These are phyloP conservation scores for Dissophora ornata DNA, from an alignment of 192 early-diverging fungal species.

Conservation along the genomic window DNA sequence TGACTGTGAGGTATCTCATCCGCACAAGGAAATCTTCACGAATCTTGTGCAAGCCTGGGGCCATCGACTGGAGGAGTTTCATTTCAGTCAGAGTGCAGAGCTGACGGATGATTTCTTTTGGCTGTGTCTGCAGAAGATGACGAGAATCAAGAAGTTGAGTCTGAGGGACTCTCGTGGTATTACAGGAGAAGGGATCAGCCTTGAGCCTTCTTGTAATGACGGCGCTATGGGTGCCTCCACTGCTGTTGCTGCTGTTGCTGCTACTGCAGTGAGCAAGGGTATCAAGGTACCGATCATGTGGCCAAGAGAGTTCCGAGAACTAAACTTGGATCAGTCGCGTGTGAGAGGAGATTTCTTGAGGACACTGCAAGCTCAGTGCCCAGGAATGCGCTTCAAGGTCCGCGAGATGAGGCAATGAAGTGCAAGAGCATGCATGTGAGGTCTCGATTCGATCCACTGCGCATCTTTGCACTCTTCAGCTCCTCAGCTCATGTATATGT, in stretches of 20 bases:
- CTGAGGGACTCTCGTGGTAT: conserved; percentile 27
- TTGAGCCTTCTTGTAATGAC: neutral
- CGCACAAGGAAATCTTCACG: conserved; percentile 22
- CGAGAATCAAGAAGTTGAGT: conserved; percentile 19
- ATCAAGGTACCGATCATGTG: conserved; percentile 13
- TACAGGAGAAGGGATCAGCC: conserved; percentile 18
- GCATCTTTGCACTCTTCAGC: too few species aligned
- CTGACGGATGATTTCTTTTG: conserved; percentile 27
- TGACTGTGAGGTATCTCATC: conserved; percentile 21
- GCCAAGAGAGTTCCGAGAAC: conserved; percentile 20
- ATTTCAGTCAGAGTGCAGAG: conserved; percentile 11
- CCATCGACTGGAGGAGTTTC: conserved; percentile 13
- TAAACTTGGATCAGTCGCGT: conserved; percentile 27
- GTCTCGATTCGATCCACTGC: too few species aligned
- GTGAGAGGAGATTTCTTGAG: conserved; percentile 21
- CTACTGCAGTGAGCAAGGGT: neutral
- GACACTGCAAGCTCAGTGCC: conserved; percentile 10
- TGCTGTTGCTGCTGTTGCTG: neutral
- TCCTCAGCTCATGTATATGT: too few species aligned
- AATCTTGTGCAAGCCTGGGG: conserved; percentile 17
- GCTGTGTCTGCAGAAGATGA: conserved; percentile 22
- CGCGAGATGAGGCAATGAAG: conserved; percentile 17
- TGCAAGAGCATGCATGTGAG: neutral
- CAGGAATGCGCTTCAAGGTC: conserved; percentile 4
- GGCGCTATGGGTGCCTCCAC: neutral